These are phyloP conservation scores for Truncatella angustata DNA, from an alignment of 2,329 filamentous ascomycete species.

Conservation along the genomic window DNA sequence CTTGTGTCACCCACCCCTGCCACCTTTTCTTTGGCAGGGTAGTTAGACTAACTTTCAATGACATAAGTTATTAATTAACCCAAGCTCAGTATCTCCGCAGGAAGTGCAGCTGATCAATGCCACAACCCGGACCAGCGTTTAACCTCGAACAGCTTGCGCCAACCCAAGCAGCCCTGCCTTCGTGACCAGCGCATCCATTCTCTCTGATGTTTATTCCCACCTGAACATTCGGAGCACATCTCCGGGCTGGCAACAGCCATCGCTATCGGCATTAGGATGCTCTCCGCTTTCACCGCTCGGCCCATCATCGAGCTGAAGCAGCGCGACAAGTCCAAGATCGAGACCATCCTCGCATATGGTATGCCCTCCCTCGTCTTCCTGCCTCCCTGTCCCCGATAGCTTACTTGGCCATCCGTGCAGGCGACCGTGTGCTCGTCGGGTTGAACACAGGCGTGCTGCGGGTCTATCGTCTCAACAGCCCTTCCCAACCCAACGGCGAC, in stretches of 20 bases:
- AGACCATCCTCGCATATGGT: slow-evolving; percentile 91
- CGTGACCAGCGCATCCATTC: not conserved
- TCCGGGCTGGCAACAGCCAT: slow-evolving; percentile 42
- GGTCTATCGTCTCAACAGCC: slow-evolving; percentile 86
- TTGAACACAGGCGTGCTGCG: slow-evolving; percentile 85
- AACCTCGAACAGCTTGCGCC: too few relatives aligned
- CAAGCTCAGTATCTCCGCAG: too few relatives aligned
- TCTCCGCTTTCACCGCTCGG: slow-evolving; percentile 95
- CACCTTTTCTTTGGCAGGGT: too few relatives aligned
- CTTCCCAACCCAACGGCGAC: slow-evolving; percentile 26
- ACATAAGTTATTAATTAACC: too few relatives aligned
- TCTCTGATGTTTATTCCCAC: slow-evolving; percentile 7
- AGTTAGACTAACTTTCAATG: too few relatives aligned
- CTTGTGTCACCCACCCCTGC: too few relatives aligned
- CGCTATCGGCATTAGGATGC: too few relatives aligned
- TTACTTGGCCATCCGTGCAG: slow-evolving; percentile 38
- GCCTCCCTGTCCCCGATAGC: not conserved
- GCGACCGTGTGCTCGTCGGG: slow-evolving; percentile 88
- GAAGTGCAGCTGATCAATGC: too few relatives aligned
- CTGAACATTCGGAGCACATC: slow-evolving; percentile 11
- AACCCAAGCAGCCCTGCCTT: too few relatives aligned
- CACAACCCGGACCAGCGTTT: too few relatives aligned
- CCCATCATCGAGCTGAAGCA: slow-evolving; percentile 95
- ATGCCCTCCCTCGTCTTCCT: slow-evolving; percentile 22
- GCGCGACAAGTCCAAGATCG: slow-evolving; percentile 95